phyloP scores from a whole-genome alignment of 208 protist species.

The Crithidia brevicula region DNA sequence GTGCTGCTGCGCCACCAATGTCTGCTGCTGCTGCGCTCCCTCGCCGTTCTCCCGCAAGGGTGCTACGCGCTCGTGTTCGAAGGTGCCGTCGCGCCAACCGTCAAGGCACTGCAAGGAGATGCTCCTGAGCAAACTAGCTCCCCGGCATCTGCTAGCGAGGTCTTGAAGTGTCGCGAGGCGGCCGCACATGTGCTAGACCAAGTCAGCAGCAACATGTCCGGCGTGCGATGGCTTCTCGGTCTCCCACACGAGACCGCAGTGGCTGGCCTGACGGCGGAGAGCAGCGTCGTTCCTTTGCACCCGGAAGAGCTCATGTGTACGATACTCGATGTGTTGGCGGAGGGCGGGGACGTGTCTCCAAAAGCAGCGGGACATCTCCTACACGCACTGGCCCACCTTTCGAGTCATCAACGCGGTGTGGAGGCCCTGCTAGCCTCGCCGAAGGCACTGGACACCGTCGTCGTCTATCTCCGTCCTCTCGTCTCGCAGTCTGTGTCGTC shows the following conservation, averaged over 20 bases:
- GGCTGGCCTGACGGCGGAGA: slow-evolving; percentile 15
- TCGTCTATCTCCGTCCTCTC: slow-evolving; percentile 2
- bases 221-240: slow-evolving; percentile 73
- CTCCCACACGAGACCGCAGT: slow-evolving; percentile 32
- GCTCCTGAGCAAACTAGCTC: background rate
- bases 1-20: slow-evolving; percentile 65
- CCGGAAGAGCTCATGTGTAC: slow-evolving; percentile 17
- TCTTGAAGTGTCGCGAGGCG: slow-evolving; percentile 22
- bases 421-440: slow-evolving; percentile 12
- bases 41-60: slow-evolving; percentile 77
- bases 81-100: slow-evolving; percentile 52
- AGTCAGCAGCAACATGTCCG: slow-evolving; percentile 60
- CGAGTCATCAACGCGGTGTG: slow-evolving; percentile 30
- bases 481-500: background rate
- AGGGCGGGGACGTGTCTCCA: background rate
- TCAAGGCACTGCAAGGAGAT: slow-evolving; percentile 26
- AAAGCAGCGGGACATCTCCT: slow-evolving; percentile 18
- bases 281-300: slow-evolving; percentile 1
- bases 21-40: slow-evolving; percentile 72
- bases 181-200: slow-evolving; percentile 61
- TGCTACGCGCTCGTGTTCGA: slow-evolving; percentile 62
- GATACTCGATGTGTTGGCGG: slow-evolving; percentile 24
- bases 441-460: slow-evolving; percentile 3
- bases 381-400: slow-evolving; percentile 28
- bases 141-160: slow-evolving; percentile 33